Percentiles rank a stretch among this genome's conserved stretches.
Conservation (phyloP, 208 protist species). For the Leishmania amazonensis region DNA sequence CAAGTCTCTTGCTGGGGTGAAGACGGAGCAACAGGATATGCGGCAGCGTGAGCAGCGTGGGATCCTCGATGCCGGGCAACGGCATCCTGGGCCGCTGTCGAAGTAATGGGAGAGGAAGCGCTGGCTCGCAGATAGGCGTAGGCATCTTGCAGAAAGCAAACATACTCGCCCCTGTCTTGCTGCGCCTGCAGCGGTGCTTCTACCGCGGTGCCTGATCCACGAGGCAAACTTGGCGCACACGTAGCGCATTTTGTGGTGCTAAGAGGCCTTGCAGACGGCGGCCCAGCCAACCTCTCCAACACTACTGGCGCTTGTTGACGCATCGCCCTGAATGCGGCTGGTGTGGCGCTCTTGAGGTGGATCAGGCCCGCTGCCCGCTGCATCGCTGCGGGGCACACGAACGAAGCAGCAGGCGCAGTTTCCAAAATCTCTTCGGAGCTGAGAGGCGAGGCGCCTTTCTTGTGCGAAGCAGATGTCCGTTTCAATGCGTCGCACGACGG, state of each 20-base stretch:
- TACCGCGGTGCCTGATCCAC: background rate
- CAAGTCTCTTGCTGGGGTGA: background rate
- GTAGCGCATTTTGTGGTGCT: background rate
- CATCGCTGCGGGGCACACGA: background rate
- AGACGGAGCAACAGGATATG: constrained; percentile 1
- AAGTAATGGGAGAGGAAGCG: background rate
- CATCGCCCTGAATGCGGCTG: background rate
- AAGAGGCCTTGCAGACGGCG: background rate
- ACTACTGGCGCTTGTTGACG: background rate
- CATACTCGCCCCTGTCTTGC: background rate
- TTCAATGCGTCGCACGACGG: background rate
- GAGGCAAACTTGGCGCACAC: background rate
- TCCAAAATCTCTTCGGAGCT: background rate
- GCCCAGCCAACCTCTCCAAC: background rate
- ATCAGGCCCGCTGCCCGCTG: background rate
- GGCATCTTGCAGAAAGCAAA: constrained; percentile 44
- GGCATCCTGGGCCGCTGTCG: background rate
- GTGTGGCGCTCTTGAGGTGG: background rate
- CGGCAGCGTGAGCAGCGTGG: background rate
- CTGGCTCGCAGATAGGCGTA: constrained; percentile 38
- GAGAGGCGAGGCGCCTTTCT: background rate
- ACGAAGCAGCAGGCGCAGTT: background rate
- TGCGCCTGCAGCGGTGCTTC: background rate
- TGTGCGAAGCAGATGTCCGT: background rate
- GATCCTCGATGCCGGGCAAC: background rate